A percentile compares a stretch with the other conserved stretches of the same genome.
phyloP scores from a whole-genome alignment of 805 yeast species.

The Metschnikowia orientalis region DNA sequence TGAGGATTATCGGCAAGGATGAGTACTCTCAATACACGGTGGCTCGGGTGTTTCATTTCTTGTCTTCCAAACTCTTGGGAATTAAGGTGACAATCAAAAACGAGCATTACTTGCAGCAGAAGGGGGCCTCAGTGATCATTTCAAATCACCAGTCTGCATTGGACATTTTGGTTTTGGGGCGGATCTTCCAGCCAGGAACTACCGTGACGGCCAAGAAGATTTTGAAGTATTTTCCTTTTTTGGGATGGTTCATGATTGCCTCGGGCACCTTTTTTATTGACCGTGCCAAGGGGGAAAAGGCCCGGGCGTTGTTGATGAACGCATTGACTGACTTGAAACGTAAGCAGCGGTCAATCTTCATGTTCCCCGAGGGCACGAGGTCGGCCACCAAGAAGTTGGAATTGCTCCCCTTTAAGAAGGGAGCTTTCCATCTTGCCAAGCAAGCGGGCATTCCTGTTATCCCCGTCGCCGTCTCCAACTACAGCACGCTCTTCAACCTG shows the following conservation, averaged over 20 bases:
- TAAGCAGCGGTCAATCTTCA: slow-evolving; percentile 70
- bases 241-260: slow-evolving; percentile 95
- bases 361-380: slow-evolving; percentile 98
- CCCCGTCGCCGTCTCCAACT: slow-evolving; percentile 85
- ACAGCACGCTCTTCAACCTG: slow-evolving; percentile 65
- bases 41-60: slow-evolving; percentile 72
- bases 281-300: slow-evolving; percentile 69
- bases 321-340: slow-evolving; percentile 62
- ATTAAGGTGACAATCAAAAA: slow-evolving; percentile 65
- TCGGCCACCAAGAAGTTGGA: slow-evolving; percentile 66
- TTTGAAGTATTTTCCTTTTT: slow-evolving; percentile 76
- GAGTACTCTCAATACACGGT: slow-evolving; percentile 85
- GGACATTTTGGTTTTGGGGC: slow-evolving; percentile 79
- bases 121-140: slow-evolving; percentile 69
- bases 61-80: slow-evolving; percentile 61
- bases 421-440: slow-evolving; percentile 95
- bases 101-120: slow-evolving; percentile 24
- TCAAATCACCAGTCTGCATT: slow-evolving; percentile 90
- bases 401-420: slow-evolving; percentile 88
- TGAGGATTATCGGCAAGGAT: slow-evolving; percentile 67
- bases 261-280: slow-evolving; percentile 91
- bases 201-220: slow-evolving; percentile 90
- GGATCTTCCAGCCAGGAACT: slow-evolving; percentile 80
- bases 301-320: slow-evolving; percentile 65
- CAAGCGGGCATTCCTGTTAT: slow-evolving; percentile 87